These are phyloP conservation scores for Cadophora sp. DNA, from an alignment of 2,329 filamentous ascomycete species.

Conservation along the genomic window DNA sequence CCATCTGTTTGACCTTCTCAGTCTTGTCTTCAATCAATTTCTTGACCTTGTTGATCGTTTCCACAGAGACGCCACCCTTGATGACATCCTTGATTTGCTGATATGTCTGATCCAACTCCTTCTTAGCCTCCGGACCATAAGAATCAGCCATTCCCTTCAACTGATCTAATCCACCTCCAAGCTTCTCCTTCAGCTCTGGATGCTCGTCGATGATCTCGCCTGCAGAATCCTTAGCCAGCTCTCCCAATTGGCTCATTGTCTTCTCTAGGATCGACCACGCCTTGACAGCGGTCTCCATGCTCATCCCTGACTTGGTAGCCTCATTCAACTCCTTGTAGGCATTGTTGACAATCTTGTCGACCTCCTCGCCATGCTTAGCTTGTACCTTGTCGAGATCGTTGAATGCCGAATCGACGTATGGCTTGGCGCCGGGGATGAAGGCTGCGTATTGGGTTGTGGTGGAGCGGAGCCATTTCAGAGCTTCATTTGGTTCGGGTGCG, in stretches of 20 bases:
- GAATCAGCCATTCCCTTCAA: conserved; percentile 73
- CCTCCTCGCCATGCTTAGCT: conserved; percentile 71
- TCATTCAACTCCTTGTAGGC: conserved; percentile 72
- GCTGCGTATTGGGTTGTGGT: conserved; percentile 72
- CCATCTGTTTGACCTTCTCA: conserved; percentile 69
- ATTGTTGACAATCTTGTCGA: conserved; percentile 70
- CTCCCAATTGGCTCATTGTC: conserved; percentile 63
- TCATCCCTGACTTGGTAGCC: conserved; percentile 65
- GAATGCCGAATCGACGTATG: conserved; percentile 73
- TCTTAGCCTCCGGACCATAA: conserved; percentile 78
- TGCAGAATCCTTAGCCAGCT: conserved; percentile 67
- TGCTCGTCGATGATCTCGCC: conserved; percentile 75
- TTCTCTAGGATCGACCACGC: conserved; percentile 69
- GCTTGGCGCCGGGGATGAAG: conserved; percentile 74
- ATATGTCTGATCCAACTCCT: conserved; percentile 77
- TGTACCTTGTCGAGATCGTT: conserved; percentile 73
- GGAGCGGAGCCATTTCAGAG: conserved; percentile 68
- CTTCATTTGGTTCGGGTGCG: conserved; percentile 71
- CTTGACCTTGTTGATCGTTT: conserved; percentile 59
- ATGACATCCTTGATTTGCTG: conserved; percentile 68
- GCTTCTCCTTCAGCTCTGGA: conserved; percentile 73
- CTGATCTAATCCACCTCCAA: conserved; percentile 71
- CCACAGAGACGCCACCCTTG: conserved; percentile 63
- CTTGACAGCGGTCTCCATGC: conserved; percentile 65
- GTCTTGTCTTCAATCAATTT: conserved; percentile 75